Base-by-base conservation (phyloP, 805 yeast genomes). In the Kodamaea restingae region DNA sequence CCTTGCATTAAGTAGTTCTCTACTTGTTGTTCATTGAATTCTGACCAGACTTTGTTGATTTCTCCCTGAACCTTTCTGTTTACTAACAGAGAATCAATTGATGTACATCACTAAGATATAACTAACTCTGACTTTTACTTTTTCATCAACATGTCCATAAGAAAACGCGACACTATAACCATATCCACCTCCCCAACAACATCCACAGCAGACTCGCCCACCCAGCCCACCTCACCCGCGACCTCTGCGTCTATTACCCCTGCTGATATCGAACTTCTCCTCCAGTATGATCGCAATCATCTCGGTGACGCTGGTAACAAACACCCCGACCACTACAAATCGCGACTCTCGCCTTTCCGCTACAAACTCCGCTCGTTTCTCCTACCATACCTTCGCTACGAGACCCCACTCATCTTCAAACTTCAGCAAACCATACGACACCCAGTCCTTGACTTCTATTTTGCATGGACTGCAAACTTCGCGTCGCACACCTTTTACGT, bases 401-500 rank as follows among this genome's bases (percentile, higher is more conserved):
- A 91, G 57, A 81, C 95, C 0, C 73, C 68, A 2, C 42, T 73
- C 1, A 58, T 91, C n/a, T 66, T 72, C 7, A 47, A 48, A 3
- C 61, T 86, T 42, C 98, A 91, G 64, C 38, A 51, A 3, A 34
- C 42, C 4, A 51, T 67, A 9, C 67, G 95, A 41, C 56, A 61
- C 27, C 70, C 78, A 2, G 36, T 58, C 12, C 60, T 81, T 37
- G 97, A 90, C 61, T 52, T 69, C 18, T 93, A 84, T 52, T 91
- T 91, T 61, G 84, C 95, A 7, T 78, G 86, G 70, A 76, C 95
- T 3, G 96, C 98, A 12, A 81, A 84, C 50, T 67, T 93, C 46
- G 98, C 96, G 0, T 78, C 95, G 4, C 98, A 91, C 61, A 87
- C 96, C 0, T 93, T 93, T 57, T 91, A 91, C 58, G 95, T 93